phyloP scores from a whole-genome alignment of 257 asterid genomes.

The Leonotis leonurus region DNA sequence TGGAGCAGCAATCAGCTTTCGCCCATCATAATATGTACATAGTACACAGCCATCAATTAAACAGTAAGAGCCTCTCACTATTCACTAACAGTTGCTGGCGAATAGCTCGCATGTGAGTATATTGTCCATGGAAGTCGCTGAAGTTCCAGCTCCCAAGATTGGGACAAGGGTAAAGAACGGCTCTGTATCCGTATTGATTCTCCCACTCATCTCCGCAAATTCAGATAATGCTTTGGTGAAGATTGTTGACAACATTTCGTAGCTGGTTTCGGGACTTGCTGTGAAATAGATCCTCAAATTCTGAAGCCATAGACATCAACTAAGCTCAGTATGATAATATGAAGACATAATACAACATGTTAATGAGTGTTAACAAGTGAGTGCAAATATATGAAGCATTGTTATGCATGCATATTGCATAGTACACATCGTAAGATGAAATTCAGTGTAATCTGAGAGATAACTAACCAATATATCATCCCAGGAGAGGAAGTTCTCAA shows the following conservation, averaged over 20 bases:
- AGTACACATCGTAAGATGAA: neutral
- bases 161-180: conserved; percentile 68
- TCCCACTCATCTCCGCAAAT: conserved; percentile 36
- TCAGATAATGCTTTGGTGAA: conserved; percentile 47
- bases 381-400: neutral
- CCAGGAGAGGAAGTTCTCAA: conserved; percentile 58
- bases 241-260: conserved; percentile 35
- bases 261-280: conserved; percentile 33
- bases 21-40: neutral
- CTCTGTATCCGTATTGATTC: conserved; percentile 21
- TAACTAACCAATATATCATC: conserved; percentile 65
- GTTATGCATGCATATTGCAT: no score
- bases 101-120: conserved; percentile 71
- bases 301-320: conserved; percentile 33
- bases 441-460: conserved; percentile 1
- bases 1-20: neutral
- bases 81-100: conserved; percentile 47
- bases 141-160: conserved; percentile 66
- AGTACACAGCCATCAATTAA: neutral
- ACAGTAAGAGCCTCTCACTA: neutral
- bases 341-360: no score
- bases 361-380: neutral
- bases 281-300: conserved; percentile 64
- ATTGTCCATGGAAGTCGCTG: conserved; percentile 47
- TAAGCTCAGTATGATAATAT: neutral